phyloP scores from a whole-genome alignment of 2,329 filamentous ascomycete genomes.

The Aspergillus luchuensis region DNA sequence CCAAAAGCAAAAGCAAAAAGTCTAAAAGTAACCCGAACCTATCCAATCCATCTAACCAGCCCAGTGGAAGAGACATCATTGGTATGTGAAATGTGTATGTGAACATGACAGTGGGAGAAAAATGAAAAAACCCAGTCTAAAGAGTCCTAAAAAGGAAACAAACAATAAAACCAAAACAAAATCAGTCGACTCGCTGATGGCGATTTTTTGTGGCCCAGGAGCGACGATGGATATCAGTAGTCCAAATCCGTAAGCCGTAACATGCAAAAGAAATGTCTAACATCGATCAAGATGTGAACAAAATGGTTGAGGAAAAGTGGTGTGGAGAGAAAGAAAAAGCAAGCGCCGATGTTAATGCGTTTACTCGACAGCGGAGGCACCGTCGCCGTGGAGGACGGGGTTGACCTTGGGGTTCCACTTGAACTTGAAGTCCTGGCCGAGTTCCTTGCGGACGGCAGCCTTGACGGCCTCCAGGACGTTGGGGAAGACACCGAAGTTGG shows the following conservation, averaged over 20 bases:
- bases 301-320: background rate
- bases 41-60: conserved; percentile 3
- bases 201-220: conserved; percentile 2
- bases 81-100: background rate
- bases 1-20: background rate
- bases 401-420: conserved; percentile 72
- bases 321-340: conserved; percentile 6
- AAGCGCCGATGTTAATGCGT: conserved; percentile 1
- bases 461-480: conserved; percentile 73
- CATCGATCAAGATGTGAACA: conserved; percentile 13
- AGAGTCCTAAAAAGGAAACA: background rate
- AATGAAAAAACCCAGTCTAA: conserved; percentile 15
- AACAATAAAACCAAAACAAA: background rate
- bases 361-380: conserved; percentile 59
- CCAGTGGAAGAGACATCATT: conserved; percentile 5
- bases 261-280: conserved; percentile 12
- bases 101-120: background rate
- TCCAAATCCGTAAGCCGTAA: conserved; percentile 22
- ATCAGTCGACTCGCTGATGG: conserved; percentile 1
- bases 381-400: conserved; percentile 60
- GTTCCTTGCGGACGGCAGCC: conserved; percentile 67
- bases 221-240: conserved; percentile 29
- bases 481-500: conserved; percentile 73
- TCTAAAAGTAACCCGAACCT: background rate
- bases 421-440: conserved; percentile 74